Evolutionary conservation across 805 yeast species (phyloP).

Genomic region (Myxozyma vanderwaltii): DNA sequence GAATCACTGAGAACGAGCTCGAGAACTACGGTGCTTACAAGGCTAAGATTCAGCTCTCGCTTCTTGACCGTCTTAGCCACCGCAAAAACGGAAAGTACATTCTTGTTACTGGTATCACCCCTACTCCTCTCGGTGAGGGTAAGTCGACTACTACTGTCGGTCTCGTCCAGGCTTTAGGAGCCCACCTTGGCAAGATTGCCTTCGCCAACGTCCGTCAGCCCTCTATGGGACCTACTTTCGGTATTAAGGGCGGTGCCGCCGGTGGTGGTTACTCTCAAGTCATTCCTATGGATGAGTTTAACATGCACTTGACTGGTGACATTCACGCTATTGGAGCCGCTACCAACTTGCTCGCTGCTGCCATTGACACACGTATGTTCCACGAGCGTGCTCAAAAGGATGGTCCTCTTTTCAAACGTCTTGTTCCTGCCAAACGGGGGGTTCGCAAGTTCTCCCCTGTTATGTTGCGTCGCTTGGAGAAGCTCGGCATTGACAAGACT

Average conservation of each 20-base stretch:
- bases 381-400: slow-evolving; percentile 89
- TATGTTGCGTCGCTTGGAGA: slow-evolving; percentile 72
- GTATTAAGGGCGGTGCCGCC: slow-evolving; percentile 99
- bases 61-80: slow-evolving; percentile 65
- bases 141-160: slow-evolving; percentile 96
- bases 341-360: slow-evolving; percentile 91
- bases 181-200: slow-evolving; percentile 77
- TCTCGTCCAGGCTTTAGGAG: slow-evolving; percentile 93
- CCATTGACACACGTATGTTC: slow-evolving; percentile 95
- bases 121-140: slow-evolving; percentile 98
- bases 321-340: slow-evolving; percentile 96
- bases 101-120: slow-evolving; percentile 95
- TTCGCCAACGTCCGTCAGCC: slow-evolving; percentile 98
- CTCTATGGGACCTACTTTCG: slow-evolving; percentile 98
- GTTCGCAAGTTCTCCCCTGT: slow-evolving; percentile 74
- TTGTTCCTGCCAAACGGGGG: slow-evolving; percentile 86
- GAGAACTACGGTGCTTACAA: slow-evolving; percentile 88
- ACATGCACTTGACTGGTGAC: slow-evolving; percentile 96
- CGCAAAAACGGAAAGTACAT: slow-evolving; percentile 80
- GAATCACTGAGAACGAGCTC: slow-evolving; percentile 74
- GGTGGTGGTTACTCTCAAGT: slow-evolving; percentile 99
- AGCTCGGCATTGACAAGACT: slow-evolving; percentile 78
- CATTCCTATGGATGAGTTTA: slow-evolving; percentile 98
- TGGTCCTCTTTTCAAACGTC: slow-evolving; percentile 75
- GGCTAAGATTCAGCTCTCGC: slow-evolving; percentile 78